phyloP scores from a whole-genome alignment of 345 rosid genomes.

The Salix brachista region DNA sequence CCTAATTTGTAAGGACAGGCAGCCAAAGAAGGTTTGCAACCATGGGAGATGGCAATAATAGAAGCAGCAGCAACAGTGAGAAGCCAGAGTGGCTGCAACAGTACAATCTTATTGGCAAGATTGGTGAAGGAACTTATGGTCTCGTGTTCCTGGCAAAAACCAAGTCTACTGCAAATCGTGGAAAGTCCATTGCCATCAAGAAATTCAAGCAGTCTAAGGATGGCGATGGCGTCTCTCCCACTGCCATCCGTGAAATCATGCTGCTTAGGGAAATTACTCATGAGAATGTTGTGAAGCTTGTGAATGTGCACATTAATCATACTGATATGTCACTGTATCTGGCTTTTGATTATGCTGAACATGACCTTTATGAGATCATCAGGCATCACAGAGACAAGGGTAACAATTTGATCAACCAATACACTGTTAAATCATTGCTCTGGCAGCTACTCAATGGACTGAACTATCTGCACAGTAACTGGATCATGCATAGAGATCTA shows the following conservation, averaged over 20 bases:
- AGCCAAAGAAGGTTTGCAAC: conserved; percentile 10
- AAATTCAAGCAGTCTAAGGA: conserved; percentile 99
- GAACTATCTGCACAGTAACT: conserved; percentile 93
- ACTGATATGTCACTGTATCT: conserved; percentile 92
- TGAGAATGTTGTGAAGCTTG: conserved; percentile 96
- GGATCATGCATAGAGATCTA: conserved; percentile 97
- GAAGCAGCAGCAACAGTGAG: conserved; percentile 36
- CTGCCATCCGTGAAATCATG: conserved; percentile 99
- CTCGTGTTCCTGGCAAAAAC: conserved; percentile 92
- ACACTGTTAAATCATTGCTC: conserved; percentile 87
- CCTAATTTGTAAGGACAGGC: conserved; percentile 1
- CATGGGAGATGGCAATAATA: conserved; percentile 56
- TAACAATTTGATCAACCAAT: conserved; percentile 54
- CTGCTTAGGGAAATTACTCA: conserved; percentile 87
- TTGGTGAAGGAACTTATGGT: conserved; percentile 98
- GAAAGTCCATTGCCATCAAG: conserved; percentile 90
- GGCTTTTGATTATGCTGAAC: conserved; percentile 93
- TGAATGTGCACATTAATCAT: conserved; percentile 94
- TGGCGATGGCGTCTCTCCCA: conserved; percentile 99
- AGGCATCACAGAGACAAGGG: conserved; percentile 90
- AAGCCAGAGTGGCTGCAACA: conserved; percentile 99
- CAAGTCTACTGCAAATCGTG: conserved; percentile 68
- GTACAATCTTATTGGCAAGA: conserved; percentile 94
- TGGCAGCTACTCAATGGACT: conserved; percentile 99
- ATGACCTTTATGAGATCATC: conserved; percentile 92